Percentiles rank a stretch among this genome's conserved stretches.
phyloP scores from a whole-genome alignment of 257 asterid species.

The Jacaranda copaia region DNA sequence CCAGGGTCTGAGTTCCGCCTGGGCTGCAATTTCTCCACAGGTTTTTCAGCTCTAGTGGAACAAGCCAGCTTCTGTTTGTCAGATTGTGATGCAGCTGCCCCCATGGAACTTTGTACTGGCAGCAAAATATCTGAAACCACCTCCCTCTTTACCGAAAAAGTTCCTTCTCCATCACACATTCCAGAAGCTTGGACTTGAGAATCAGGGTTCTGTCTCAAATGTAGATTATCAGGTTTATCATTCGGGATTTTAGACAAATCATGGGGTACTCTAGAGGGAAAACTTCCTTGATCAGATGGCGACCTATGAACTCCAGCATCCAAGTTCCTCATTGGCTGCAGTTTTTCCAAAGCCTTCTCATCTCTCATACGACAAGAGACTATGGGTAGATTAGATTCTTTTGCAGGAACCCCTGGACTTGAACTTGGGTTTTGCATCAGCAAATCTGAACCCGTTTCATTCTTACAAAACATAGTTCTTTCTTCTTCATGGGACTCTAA shows the following conservation, averaged over 20 bases:
- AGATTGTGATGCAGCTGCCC: constrained; percentile 31
- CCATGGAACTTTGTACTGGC: constrained; percentile 29
- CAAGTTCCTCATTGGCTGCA: constrained; percentile 56
- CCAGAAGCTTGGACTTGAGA: constrained; percentile 19
- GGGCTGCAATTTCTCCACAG: constrained; percentile 48
- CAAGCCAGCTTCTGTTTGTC: constrained; percentile 30
- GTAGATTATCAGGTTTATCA: constrained; percentile 31
- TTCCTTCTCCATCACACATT: constrained; percentile 32
- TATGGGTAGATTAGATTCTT: constrained; percentile 46
- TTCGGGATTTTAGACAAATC: background rate
- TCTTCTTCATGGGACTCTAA: constrained; percentile 42
- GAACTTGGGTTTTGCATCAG: constrained; percentile 43
- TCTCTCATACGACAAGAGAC: constrained; percentile 36
- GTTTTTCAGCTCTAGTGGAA: constrained; percentile 37
- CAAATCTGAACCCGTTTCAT: constrained; percentile 38
- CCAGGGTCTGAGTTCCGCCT: constrained; percentile 47
- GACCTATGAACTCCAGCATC: constrained; percentile 38
- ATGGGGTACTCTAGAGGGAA: constrained; percentile 30
- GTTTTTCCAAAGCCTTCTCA: constrained; percentile 47
- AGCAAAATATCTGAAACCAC: constrained; percentile 11
- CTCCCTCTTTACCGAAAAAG: constrained; percentile 30
- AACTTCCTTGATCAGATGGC: constrained; percentile 38
- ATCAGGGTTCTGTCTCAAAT: constrained; percentile 29
- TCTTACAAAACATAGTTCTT: constrained; percentile 25
- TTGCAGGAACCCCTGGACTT: constrained; percentile 31